Conservation (phyloP, 805 yeast genomes). For the Ogataea degrootiae region DNA sequence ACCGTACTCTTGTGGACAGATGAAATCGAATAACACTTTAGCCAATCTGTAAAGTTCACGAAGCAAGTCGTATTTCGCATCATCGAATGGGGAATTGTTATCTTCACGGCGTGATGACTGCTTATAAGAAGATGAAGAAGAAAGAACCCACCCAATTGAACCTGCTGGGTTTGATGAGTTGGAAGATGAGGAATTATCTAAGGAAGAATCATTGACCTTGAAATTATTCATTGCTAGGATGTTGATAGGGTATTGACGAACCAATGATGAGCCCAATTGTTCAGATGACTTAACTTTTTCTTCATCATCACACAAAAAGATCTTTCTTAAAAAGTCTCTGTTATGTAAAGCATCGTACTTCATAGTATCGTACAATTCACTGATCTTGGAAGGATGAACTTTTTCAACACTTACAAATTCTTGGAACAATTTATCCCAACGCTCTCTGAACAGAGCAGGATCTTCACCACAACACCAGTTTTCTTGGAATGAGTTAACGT, state of each 20-base stretch:
- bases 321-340: conserved; percentile 77
- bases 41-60: conserved; percentile 87
- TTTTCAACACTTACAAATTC: conserved; percentile 92
- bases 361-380: conserved; percentile 97
- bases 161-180: conserved; percentile 43
- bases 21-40: conserved; percentile 91
- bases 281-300: conserved; percentile 11
- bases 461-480: conserved; percentile 98
- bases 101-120: conserved; percentile 23
- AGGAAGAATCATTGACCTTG: conserved; percentile 45
- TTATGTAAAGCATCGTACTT: conserved; percentile 97
- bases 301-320: conserved; percentile 58
- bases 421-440: conserved; percentile 95
- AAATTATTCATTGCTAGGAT: conserved; percentile 72
- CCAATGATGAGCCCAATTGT: conserved; percentile 45
- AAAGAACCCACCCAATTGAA: conserved; percentile 63
- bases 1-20: conserved; percentile 98
- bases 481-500: conserved; percentile 63
- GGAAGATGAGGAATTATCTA: conserved; percentile 20
- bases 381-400: conserved; percentile 94
- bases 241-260: conserved; percentile 69
- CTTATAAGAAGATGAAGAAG: conserved; percentile 31
- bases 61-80: conserved; percentile 70
- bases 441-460: conserved; percentile 79
- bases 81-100: conserved; percentile 57